Base-by-base conservation (phyloP, 2,329 filamentous ascomycete species). In the Pezicula neosporulosa region DNA sequence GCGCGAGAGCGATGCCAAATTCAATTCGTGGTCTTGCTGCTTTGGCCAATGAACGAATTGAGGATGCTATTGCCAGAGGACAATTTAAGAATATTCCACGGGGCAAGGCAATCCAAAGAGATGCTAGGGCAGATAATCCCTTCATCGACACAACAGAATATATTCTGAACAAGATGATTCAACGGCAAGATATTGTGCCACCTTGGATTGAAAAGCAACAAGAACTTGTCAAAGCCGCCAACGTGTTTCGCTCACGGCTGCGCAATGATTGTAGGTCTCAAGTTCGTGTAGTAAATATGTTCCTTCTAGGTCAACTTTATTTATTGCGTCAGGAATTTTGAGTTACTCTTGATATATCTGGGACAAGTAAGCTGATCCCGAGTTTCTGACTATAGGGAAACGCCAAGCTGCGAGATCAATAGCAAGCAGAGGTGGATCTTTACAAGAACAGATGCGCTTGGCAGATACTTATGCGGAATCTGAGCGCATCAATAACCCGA, bases 181-280 rank as follows among this genome's bases (percentile, higher is more conserved):
- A 97, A 71, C 87, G 88, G 52, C 94, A 99, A 69, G 92, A 96
- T 18, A 89, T 97, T 53, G 90, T 96, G 1, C 94, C 94, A 1
- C 93, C 93, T 0, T 99, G 94, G 94, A 97, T 99, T 53, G 94
- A 99, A 70, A 97, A 97, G 71, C 94, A 99, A 68, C 93, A 97
- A 66, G 91, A 97, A 63, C 74, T 97, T 6, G 78, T 84, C 10
- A 83, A 82, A 54, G 80, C 88, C 0, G 80, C 85, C 1, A 78
- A 76, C 12, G 76, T 77, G 1, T 97, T 99, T 65, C 81, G 94
- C 2, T 72, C 76, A 2, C 76, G 90, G n/a, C 65, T 97, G 54
- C 77, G 92, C 35, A 82, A 78, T 38, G 90, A 96, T 60, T 97
- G 93, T 21, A 21, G 5, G 21, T 21, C 21, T 21, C 21, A 21